Conservation (phyloP, 441 rosid genomes). For the Monsonia emarginata region DNA sequence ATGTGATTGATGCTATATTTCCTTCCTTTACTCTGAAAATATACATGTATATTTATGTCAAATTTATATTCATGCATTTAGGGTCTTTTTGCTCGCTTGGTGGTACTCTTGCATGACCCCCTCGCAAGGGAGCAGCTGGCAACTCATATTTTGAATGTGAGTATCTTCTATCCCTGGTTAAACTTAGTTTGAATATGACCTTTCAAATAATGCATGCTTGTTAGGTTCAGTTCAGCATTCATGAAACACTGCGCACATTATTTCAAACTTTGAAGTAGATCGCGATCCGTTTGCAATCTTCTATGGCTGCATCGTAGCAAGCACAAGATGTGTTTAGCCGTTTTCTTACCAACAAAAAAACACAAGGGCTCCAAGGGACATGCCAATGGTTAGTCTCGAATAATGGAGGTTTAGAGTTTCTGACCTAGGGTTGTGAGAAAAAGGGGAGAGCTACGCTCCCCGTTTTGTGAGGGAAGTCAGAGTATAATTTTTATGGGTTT, state of each 20-base stretch:
- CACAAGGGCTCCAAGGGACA: neutral
- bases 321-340: constrained; percentile 10
- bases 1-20: constrained; percentile 15
- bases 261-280: neutral
- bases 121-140: constrained; percentile 79
- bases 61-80: constrained; percentile 26
- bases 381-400: neutral
- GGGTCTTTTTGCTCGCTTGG: constrained; percentile 87
- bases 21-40: neutral
- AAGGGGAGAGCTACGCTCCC: constrained; percentile 1
- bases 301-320: constrained; percentile 11
- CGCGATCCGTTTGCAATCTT: constrained; percentile 4
- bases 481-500: neutral
- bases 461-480: neutral
- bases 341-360: constrained; percentile 3
- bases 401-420: constrained; percentile 4
- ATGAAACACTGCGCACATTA: neutral
- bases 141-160: constrained; percentile 81
- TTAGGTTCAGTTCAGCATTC: neutral
- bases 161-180: constrained; percentile 24
- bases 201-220: constrained; percentile 1
- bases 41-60: constrained; percentile 14
- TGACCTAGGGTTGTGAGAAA: neutral
- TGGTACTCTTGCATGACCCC: constrained; percentile 94
- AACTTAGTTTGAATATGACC: too few species aligned